Conservation (phyloP, 768 basidiomycete genomes). For the Punctularia strigosozonata region DNA sequence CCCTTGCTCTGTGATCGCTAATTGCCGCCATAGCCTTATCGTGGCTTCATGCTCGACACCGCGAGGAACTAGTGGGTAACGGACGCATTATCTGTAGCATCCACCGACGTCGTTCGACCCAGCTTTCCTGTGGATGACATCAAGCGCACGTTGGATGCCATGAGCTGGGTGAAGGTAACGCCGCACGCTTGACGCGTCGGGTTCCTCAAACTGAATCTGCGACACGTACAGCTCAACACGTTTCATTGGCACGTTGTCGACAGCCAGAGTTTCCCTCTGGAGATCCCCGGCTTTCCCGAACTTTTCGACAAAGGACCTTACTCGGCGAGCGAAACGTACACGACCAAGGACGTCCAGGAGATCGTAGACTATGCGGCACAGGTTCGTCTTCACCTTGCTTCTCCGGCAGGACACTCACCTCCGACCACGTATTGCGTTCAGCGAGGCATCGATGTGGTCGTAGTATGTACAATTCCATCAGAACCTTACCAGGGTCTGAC, state of each 20-base stretch:
- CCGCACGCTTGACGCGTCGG: not conserved
- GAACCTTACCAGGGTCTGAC: too few relatives aligned
- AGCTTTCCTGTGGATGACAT: constrained; percentile 29
- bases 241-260: constrained; percentile 85
- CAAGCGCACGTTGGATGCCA: constrained; percentile 35
- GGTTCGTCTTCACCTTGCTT: constrained; percentile 27
- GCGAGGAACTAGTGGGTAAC: constrained; percentile 28
- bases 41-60: constrained; percentile 35
- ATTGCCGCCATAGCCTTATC: constrained; percentile 17
- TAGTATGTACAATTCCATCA: constrained; percentile 24
- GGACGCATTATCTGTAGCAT: too few relatives aligned
- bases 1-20: not conserved
- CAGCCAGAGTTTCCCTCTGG: constrained; percentile 70
- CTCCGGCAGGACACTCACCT: not conserved
- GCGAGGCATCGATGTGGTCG: constrained; percentile 64
- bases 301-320: constrained; percentile 61
- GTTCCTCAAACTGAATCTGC: not conserved
- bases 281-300: constrained; percentile 46
- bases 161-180: constrained; percentile 37
- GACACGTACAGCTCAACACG: constrained; percentile 41
- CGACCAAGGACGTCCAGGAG: constrained; percentile 38
- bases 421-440: constrained; percentile 12
- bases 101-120: not conserved
- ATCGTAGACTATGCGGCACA: constrained; percentile 59
- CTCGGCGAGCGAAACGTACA: constrained; percentile 40